These are phyloP conservation scores for Ogataea pini DNA, from an alignment of 805 yeast species.

Conservation along the genomic window DNA sequence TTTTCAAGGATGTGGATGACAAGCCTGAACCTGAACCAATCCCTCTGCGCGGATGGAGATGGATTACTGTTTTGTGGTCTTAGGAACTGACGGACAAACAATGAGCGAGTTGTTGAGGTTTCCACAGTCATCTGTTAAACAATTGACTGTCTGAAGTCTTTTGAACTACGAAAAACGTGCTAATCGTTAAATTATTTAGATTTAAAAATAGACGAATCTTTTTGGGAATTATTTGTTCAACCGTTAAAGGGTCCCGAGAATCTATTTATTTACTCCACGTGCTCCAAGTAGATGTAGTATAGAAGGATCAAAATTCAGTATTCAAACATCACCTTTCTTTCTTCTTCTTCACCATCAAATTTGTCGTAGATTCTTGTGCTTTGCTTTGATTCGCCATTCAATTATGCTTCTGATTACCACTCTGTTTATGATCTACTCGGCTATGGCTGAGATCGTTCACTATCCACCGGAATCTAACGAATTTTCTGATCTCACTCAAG, in stretches of 20 bases:
- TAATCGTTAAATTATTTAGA: background rate
- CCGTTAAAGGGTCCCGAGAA: no score
- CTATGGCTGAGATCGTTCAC: constrained; percentile 16
- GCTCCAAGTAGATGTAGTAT: no score
- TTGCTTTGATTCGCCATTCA: background rate
- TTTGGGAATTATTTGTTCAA: background rate
- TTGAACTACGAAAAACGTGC: no score
- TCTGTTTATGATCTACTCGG: background rate
- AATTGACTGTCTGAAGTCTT: no score
- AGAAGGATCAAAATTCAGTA: no score
- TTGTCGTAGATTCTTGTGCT: no score
- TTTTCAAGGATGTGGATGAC: constrained; percentile 35
- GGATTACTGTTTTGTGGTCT: constrained; percentile 19
- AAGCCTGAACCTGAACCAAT: constrained; percentile 32
- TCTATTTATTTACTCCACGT: no score
- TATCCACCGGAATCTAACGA: constrained; percentile 18
- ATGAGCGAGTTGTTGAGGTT: no score
- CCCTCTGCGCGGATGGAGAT: constrained; percentile 20
- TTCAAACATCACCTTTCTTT: no score
- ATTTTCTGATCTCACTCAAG: constrained; percentile 25
- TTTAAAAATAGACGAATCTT: background rate
- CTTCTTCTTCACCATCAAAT: no score
- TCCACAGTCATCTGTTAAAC: no score
- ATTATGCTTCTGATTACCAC: background rate
- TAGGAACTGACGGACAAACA: background rate